Conservation (phyloP, 129 eudicot species). For the Tanacetum coccineum region DNA sequence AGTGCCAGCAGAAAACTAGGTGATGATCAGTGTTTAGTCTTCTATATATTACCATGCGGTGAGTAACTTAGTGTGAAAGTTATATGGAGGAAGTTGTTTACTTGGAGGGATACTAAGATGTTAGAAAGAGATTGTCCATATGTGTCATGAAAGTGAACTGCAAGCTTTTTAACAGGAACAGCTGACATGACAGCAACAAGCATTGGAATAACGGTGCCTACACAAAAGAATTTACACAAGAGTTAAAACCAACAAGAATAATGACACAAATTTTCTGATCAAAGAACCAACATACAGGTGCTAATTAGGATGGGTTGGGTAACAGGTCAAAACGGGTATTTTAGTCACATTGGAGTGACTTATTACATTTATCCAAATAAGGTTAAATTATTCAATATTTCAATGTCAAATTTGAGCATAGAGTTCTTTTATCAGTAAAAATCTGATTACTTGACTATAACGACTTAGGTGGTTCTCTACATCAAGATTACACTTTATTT, state of each 20-base stretch:
- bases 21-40: not conserved
- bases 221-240: not conserved
- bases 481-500: not conserved
- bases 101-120: conserved; percentile 1
- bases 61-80: not conserved
- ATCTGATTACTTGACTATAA: not conserved
- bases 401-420: not conserved
- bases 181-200: not conserved
- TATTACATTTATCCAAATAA: too few relatives aligned
- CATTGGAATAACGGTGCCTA: conserved; percentile 6
- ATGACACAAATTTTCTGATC: too few relatives aligned
- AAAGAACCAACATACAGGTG: too few relatives aligned
- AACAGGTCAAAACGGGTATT: too few relatives aligned
- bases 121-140: conserved; percentile 5
- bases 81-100: not conserved
- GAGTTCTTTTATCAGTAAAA: not conserved
- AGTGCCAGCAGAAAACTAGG: not conserved
- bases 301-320: too few relatives aligned
- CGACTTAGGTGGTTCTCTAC: not conserved
- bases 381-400: too few relatives aligned
- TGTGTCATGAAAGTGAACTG: conserved; percentile 3
- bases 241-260: not conserved
- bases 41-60: not conserved
- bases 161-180: conserved; percentile 5
- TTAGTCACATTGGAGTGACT: too few relatives aligned